These are phyloP conservation scores for Chamaecyparis obtusa DNA, from an alignment of 75 land plant species.

Conservation along the genomic window DNA sequence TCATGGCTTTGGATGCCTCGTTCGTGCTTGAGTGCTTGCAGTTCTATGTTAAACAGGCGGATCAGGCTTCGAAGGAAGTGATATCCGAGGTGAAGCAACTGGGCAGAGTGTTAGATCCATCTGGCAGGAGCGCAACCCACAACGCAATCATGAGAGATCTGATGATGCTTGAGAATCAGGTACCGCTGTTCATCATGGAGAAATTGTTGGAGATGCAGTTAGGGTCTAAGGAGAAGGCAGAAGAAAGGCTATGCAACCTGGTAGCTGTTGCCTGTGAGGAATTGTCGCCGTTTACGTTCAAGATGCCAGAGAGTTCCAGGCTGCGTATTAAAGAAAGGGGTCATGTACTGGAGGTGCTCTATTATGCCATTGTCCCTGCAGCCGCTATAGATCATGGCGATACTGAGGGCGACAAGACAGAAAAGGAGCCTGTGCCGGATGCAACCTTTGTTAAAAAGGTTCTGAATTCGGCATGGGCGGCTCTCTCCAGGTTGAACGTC, in stretches of 20 bases:
- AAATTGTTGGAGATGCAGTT: slow-evolving; percentile 28
- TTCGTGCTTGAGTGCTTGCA: too few species aligned
- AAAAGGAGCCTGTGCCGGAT: neutral
- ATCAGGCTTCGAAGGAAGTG: too few species aligned
- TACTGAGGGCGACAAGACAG: neutral
- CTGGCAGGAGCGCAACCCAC: slow-evolving; percentile 2
- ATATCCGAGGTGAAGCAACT: too few species aligned
- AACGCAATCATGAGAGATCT: slow-evolving; percentile 24
- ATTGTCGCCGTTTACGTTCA: too few species aligned
- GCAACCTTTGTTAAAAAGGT: neutral
- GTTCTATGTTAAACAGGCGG: too few species aligned
- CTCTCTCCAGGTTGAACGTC: neutral
- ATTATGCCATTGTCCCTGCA: too few species aligned
- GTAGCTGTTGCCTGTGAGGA: too few species aligned
- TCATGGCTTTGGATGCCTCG: too few species aligned
- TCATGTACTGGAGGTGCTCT: too few species aligned
- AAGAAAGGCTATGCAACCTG: neutral
- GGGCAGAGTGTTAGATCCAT: neutral
- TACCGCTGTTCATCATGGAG: slow-evolving; percentile 45
- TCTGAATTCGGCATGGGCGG: neutral
- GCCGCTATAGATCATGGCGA: too few species aligned
- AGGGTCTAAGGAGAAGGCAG: slow-evolving; percentile 15
- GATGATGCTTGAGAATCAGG: slow-evolving; percentile 63
- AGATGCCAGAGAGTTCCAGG: too few species aligned
- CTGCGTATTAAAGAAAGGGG: too few species aligned